Base-by-base conservation (phyloP, 208 protist species). In the Lotmaria passim region DNA sequence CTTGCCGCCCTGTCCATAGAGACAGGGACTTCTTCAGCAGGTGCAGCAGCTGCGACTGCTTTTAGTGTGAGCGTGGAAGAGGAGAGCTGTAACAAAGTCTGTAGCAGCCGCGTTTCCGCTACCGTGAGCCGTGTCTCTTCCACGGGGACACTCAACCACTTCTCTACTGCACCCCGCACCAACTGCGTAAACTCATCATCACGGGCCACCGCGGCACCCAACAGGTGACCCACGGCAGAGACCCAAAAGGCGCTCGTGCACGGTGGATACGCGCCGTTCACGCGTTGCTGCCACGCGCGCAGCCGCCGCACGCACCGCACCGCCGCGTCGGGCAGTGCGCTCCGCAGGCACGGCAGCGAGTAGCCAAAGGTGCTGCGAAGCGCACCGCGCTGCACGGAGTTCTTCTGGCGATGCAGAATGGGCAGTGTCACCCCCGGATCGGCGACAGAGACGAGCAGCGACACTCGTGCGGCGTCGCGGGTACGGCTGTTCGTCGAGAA, bases 281-380 rank as follows among this genome's bases (percentile, higher is more conserved):
- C 64, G 55, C 48, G 24, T 14, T 50, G 47, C 30, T 78, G 76
- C 83, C 81, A 88, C 34, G 26, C 43, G 12, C 80, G 79, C 50
- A 94, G 46, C 2, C 83, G 52, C 2, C 62, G 76, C 5, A 82
- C 81, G 7, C 83, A 72, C 19, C 14, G 12, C 21, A 87, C 52
- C 48, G 86, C 69, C 2, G 79, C 55, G 6, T n/a, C 38, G 11
- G 89, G 86, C 57, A 94, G 64, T 3, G 81, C 64, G 8, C 60
- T 68, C 39, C 69, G 74, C 30, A 94, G 58, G 21, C 79, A 76
- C 6, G 66, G 62, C 24, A 81, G 41, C 5, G 86, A 86, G 69
- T 86, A 90, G 34, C 89, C 89, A 66, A 92, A 91, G 8, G 75
- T 69, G 14, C 69, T 72, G 23, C 89, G 89, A 11, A 93, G 57